Evolutionary conservation across 805 yeast species (phyloP), one percentile per base, ranked within the genome.

Genomic region (Teunomyces lycoperdinae): DNA sequence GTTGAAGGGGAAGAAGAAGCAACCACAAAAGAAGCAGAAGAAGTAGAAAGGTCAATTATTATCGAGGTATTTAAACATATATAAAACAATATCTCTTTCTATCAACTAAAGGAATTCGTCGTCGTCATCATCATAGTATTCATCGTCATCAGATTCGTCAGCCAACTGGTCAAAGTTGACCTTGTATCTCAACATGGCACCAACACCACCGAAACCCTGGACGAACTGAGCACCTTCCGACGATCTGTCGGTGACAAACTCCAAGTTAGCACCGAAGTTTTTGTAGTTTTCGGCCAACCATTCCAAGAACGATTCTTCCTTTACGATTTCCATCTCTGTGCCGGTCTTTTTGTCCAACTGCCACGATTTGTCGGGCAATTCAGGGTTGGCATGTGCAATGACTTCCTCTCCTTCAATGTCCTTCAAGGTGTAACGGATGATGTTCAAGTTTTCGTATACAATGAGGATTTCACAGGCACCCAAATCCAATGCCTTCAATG

Each of bases 181-280:
- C 73, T 90, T 90, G 74, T 94, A 94, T 76, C 99, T 89, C 68
- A 94, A 77, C 60, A 94, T 68, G 49, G 97, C 97, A 69, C 99
- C 99, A 57, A 94, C 81, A 74, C 99, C 99, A 86, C 99, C 99
- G 65, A 94, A 94, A 50, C 99, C 99, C 60, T 84, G 85, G 50
- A 87, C 95, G 71, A 94, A 94, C 76, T 94, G 99, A 41, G 98
- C 96, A 78, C 99, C 99, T 73, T 94, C 99, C 39, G 96, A 85
- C 17, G 96, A 87, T 73, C 89, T 84, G 75, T 94, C 98, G 44
- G 97, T 88, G 58, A 94, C 96, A 60, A 94, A 94, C 76, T 94
- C 99, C 61, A 94, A 79, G 51, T 86, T 82, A 45, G 99, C 96
- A 80, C 99, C 99, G 62, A 81, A 94, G 62, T 80, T 87, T 67